Base-by-base conservation (phyloP, 208 protist genomes). In the Lotmaria passim region DNA sequence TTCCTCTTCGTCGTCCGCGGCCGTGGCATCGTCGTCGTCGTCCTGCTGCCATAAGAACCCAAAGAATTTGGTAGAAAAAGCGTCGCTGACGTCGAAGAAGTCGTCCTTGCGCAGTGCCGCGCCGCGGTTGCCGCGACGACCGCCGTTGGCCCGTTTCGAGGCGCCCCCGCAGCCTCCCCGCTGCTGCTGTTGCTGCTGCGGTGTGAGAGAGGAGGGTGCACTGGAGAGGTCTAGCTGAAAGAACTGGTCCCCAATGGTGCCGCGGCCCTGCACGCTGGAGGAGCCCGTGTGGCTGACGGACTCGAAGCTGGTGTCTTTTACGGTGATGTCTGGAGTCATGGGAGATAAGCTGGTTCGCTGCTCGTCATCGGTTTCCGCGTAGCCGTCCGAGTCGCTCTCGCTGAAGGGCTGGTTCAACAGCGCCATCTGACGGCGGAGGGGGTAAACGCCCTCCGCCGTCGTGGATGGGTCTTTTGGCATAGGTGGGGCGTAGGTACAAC, bases 401-500 rank as follows among this genome's bases (percentile, higher is more conserved):
- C 36, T 74, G 56, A 69, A 50, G 31, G 31, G 66, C 21, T 50
- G 50, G 57, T 39, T 69, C 6, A 79, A 66, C n/a, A 62, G 60
- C 2, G 21, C 51, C 7, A 50, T 21, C 31, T 69, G 53, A 5
- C 69, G 63, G 53, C 61, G 75, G 48, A 52, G 38, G 17, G 46
- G 56, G 53, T 56, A 81, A 46, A 71, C 77, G 58, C 43, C 70
- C 21, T 43, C 73, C 50, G 58, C 73, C 11, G 82, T 90, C 21
- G 78, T 87, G 58, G 69, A 80, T 0, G 81, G 84, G 51, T 93
- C 80, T 38, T 80, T 82, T 7, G 87, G 82, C 53, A 92, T 79
- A 15, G 87, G 90, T 8, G 90, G 90, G 7, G 86, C 64, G 55
- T 95, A 95, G 26, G 86, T 89, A 74, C 85, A 90, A 41, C 72